phyloP scores from a whole-genome alignment of 1,139 yeast species.

The Saccharomyces hybrid region DNA sequence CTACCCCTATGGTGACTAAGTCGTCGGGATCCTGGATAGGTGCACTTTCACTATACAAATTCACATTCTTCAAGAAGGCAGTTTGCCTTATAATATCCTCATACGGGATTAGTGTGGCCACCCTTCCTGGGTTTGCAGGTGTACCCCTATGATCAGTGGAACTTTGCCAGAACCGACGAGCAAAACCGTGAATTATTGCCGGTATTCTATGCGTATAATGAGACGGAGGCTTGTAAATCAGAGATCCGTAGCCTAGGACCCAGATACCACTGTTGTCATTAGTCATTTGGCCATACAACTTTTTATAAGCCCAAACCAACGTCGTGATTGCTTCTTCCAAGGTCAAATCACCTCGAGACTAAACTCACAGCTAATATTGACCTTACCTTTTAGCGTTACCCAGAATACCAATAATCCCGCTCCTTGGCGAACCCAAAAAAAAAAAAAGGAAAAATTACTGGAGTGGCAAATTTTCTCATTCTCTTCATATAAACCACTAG shows the following conservation, averaged over 20 bases:
- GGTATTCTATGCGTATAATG: conserved; percentile 53
- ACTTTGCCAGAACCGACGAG: conserved; percentile 86
- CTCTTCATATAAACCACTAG: neutral
- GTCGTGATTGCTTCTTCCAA: neutral
- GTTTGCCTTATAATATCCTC: conserved; percentile 42
- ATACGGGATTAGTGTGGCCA: conserved; percentile 66
- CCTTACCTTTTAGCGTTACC: neutral
- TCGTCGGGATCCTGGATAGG: conserved; percentile 37
- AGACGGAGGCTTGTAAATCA: conserved; percentile 89
- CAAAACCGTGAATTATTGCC: conserved; percentile 69
- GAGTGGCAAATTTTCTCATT: neutral
- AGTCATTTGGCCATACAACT: neutral
- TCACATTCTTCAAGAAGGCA: conserved; percentile 26
- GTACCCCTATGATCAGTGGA: conserved; percentile 90
- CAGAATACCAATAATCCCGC: neutral
- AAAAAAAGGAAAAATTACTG: neutral
- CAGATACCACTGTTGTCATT: conserved; percentile 40
- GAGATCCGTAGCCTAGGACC: conserved; percentile 88
- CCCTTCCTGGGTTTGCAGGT: conserved; percentile 77
- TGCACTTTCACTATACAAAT: neutral
- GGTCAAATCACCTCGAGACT: neutral
- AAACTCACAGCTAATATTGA: neutral
- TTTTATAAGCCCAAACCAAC: neutral
- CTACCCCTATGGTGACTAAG: conserved; percentile 69
- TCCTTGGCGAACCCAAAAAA: neutral